Percentiles rank a stretch among this genome's conserved stretches.
These are phyloP conservation scores for Scleroderma citrinum DNA, from an alignment of 768 basidiomycete genomes.

Conservation along the genomic window DNA sequence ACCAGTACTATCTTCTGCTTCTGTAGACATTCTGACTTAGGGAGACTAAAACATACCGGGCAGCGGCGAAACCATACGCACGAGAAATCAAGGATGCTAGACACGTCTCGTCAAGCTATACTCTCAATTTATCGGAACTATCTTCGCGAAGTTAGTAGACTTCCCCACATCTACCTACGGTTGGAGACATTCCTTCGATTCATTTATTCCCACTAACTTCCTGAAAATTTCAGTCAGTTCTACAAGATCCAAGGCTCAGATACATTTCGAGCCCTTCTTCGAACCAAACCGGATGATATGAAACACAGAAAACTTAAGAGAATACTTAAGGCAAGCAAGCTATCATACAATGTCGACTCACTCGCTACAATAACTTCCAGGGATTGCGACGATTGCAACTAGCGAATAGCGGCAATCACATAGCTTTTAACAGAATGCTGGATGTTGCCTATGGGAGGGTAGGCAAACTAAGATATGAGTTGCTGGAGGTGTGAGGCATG, in stretches of 20 bases:
- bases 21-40: too few species aligned
- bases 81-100: not conserved
- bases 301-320: slow-evolving; percentile 41
- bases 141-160: slow-evolving; percentile 35
- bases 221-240: slow-evolving; percentile 43
- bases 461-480: slow-evolving; percentile 63
- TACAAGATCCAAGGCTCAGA: slow-evolving; percentile 55
- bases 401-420: slow-evolving; percentile 45
- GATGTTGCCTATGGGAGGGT: slow-evolving; percentile 72
- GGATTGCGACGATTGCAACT: slow-evolving; percentile 44
- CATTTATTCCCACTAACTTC: slow-evolving; percentile 1
- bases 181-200: slow-evolving; percentile 12
- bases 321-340: slow-evolving; percentile 41
- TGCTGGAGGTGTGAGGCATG: slow-evolving; percentile 49
- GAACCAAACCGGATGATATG: slow-evolving; percentile 26
- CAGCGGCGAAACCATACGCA: too few species aligned
- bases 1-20: too few species aligned
- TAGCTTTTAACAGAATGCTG: slow-evolving; percentile 53
- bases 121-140: slow-evolving; percentile 35
- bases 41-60: too few species aligned
- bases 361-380: slow-evolving; percentile 29
- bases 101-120: slow-evolving; percentile 7
- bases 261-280: slow-evolving; percentile 47
- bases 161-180: slow-evolving; percentile 46
- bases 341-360: not conserved